phyloP scores from a whole-genome alignment of 345 rosid genomes.

The Salix caprea region DNA sequence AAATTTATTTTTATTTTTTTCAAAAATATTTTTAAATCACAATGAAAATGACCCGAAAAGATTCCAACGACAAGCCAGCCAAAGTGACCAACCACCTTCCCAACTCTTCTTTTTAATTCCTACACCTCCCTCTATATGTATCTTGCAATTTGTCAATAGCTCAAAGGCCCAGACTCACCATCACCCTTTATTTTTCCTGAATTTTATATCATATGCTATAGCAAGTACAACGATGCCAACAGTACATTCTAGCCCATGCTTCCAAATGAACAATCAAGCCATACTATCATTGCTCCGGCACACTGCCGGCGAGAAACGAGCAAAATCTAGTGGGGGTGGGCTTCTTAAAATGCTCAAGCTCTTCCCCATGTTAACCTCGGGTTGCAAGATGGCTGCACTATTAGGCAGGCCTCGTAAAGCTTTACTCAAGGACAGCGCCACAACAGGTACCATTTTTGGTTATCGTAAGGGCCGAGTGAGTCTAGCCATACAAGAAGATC shows the following conservation, averaged over 20 bases:
- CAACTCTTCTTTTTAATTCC: slow-evolving; percentile 11
- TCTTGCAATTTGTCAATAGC: slow-evolving; percentile 13
- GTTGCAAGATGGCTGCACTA: slow-evolving; percentile 92
- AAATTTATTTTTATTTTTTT: no score
- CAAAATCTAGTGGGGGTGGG: slow-evolving; percentile 53
- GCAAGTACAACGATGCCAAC: slow-evolving; percentile 43
- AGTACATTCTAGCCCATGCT: slow-evolving; percentile 70
- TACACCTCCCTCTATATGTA: slow-evolving; percentile 15
- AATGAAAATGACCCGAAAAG: slow-evolving; percentile 3
- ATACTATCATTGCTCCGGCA: slow-evolving; percentile 63
- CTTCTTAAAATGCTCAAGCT: slow-evolving; percentile 80
- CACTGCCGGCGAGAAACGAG: slow-evolving; percentile 38
- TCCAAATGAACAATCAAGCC: slow-evolving; percentile 74
- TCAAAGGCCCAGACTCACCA: neutral
- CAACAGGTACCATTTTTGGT: slow-evolving; percentile 82
- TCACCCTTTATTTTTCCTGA: neutral
- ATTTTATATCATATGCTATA: neutral
- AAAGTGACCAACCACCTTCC: slow-evolving; percentile 47
- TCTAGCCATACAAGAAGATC: slow-evolving; percentile 91
- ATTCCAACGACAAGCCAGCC: slow-evolving; percentile 38
- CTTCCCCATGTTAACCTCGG: slow-evolving; percentile 87
- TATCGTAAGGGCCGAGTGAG: slow-evolving; percentile 75
- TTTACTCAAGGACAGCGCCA: slow-evolving; percentile 69
- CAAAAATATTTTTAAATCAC: no score
- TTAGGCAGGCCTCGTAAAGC: slow-evolving; percentile 69